A percentile compares a stretch with the other conserved stretches of the same genome.
These are phyloP conservation scores for Camillea tinctor DNA, from an alignment of 2,329 filamentous ascomycete genomes.

Conservation along the genomic window DNA sequence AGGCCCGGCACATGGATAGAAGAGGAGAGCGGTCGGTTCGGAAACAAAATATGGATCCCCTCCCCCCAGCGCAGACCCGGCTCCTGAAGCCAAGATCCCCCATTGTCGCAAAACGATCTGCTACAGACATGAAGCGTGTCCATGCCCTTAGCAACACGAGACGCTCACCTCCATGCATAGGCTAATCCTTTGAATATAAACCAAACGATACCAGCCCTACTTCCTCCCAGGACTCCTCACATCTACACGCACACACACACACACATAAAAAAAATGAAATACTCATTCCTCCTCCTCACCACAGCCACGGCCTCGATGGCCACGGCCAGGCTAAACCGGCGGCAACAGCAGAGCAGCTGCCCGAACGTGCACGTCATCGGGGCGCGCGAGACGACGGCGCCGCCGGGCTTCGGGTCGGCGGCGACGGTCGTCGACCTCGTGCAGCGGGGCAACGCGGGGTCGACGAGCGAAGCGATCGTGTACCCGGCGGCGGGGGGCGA, in stretches of 20 bases:
- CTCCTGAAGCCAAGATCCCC: background rate
- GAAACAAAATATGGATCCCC: background rate
- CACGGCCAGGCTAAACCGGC: background rate
- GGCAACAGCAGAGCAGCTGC: constrained; percentile 27
- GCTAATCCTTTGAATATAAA: background rate
- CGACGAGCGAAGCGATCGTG: constrained; percentile 45
- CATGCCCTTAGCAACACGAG: background rate
- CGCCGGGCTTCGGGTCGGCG: constrained; percentile 45
- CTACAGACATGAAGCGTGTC: constrained; percentile 3
- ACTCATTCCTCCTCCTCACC: background rate
- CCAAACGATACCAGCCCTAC: too few species aligned
- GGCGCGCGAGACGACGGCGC: constrained; percentile 48
- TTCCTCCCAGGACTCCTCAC: too few species aligned
- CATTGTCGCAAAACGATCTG: background rate
- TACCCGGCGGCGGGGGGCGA: constrained; percentile 57
- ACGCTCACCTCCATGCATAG: background rate
- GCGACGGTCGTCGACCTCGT: constrained; percentile 44
- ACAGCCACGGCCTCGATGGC: background rate
- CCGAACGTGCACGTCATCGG: constrained; percentile 48
- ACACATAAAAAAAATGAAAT: background rate
- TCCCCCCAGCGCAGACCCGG: background rate
- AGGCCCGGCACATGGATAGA: background rate
- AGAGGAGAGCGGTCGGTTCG: background rate
- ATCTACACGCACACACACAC: background rate
- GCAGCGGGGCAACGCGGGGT: constrained; percentile 39